Evolutionary conservation across 2,329 filamentous ascomycete species (phyloP).

Genomic region (Leptographium galeiforme): DNA sequence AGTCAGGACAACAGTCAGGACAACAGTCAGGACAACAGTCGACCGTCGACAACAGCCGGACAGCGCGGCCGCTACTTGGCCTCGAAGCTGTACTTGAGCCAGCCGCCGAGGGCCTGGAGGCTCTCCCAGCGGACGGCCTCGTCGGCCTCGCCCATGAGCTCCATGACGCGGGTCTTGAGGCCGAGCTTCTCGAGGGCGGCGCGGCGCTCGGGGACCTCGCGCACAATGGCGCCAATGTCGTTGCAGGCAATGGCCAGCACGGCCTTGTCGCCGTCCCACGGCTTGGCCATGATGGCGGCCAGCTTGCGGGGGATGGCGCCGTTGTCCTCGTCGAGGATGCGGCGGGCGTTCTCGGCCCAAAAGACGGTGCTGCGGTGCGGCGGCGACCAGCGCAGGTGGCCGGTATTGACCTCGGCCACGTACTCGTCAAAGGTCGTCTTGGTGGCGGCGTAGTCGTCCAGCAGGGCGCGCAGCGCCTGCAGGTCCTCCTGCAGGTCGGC

Average conservation of each 20-base stretch:
- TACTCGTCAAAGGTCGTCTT: slow-evolving; percentile 81
- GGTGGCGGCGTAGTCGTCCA: slow-evolving; percentile 55
- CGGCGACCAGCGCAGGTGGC: slow-evolving; percentile 84
- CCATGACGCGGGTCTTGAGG: slow-evolving; percentile 80
- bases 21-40: too few species aligned
- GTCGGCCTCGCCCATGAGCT: slow-evolving; percentile 80
- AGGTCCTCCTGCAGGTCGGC: slow-evolving; percentile 51
- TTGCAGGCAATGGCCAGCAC: slow-evolving; percentile 89
- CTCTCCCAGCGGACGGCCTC: slow-evolving; percentile 90
- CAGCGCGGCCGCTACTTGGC: slow-evolving; percentile 12
- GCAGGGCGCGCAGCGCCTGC: slow-evolving; percentile 44
- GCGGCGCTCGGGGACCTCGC: slow-evolving; percentile 77
- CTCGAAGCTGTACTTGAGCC: slow-evolving; percentile 53
- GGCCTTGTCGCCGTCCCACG: slow-evolving; percentile 69
- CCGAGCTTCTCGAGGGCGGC: slow-evolving; percentile 69
- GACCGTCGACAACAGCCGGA: too few species aligned
- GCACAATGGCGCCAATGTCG: slow-evolving; percentile 78
- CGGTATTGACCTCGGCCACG: slow-evolving; percentile 70
- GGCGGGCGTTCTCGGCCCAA: slow-evolving; percentile 82
- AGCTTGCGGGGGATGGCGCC: slow-evolving; percentile 67
- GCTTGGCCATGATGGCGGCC: slow-evolving; percentile 65
- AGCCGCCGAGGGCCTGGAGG: slow-evolving; percentile 61
- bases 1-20: too few species aligned
- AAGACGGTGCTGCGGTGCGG: slow-evolving; percentile 78
- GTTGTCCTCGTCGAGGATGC: slow-evolving; percentile 72